Base-by-base conservation (phyloP, 768 basidiomycete genomes). In the Lyophyllum decastes region DNA sequence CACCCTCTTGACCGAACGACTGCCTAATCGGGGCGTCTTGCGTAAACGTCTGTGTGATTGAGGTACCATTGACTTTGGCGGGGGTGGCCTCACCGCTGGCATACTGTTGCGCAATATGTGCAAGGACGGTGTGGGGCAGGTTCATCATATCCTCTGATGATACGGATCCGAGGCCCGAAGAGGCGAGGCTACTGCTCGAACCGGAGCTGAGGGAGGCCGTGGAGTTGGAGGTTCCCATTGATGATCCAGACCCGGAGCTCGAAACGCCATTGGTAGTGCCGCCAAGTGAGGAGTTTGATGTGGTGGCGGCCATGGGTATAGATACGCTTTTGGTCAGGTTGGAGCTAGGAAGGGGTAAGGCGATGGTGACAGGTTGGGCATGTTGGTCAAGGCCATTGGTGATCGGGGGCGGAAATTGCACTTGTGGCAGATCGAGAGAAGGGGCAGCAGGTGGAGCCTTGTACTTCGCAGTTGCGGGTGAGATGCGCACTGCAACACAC, bases 391-490 rank as follows among this genome's bases (percentile, higher is more conserved):
- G 63, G 14, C 44, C 67, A 34, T 48, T 46, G 56, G 64, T 60
- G 0, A 66, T 61, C 12, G 69, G 65, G 25, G 76, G 58, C 12
- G 78, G 73, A 56, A 80, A 78, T 41, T 80, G 82, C 25, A 80
- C 73, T 54, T 78, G 77, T 33, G 82, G 77, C 30, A 81, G 66
- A 48, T 82, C 82, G 27, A 70, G 67, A n/a, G 77, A 66, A 11
- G 75, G 64, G 45, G 73, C 64, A 46, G 73, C 58, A 53, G 81
- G 70, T 14, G 82, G 79, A 2, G 85, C 80, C 72, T 92, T 94
- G 76, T 86, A 90, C 68, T 93, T 94, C 25, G 92, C 92, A 0
- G 92, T 94, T 19, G 92, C 92, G 10, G 92, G 90, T 9, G 92
- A 94, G 59, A 94, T 92, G 58, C 92, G 89, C 92, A 94, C 92